phyloP scores from a whole-genome alignment of 1,139 yeast genomes.

The Citeromyces siamensis region DNA sequence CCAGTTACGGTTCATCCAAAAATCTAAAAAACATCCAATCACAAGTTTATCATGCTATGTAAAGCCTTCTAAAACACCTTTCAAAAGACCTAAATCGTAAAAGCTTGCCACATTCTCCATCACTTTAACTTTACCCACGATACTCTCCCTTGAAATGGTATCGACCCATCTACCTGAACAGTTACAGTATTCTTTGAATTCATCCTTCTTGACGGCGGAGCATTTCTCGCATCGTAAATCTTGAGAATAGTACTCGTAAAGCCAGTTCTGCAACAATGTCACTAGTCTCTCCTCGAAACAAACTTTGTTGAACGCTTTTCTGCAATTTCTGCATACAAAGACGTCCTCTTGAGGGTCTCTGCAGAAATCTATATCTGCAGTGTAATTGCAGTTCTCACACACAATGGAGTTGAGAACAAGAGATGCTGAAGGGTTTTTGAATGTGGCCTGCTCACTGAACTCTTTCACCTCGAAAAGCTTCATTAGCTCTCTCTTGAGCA shows the following conservation, averaged over 20 bases:
- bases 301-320: slow-evolving; percentile 48
- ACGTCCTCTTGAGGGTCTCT: slow-evolving; percentile 37
- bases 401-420: slow-evolving; percentile 54
- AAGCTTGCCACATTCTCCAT: slow-evolving; percentile 47
- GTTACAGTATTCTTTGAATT: slow-evolving; percentile 63
- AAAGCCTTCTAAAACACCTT: slow-evolving; percentile 33
- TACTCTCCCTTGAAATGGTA: slow-evolving; percentile 32
- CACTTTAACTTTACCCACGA: slow-evolving; percentile 32
- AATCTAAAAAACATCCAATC: neutral
- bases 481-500: slow-evolving; percentile 64
- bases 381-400: slow-evolving; percentile 70
- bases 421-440: slow-evolving; percentile 64
- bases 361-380: slow-evolving; percentile 75
- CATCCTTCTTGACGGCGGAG: slow-evolving; percentile 49
- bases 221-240: slow-evolving; percentile 79
- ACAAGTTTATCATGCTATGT: neutral
- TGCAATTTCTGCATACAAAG: slow-evolving; percentile 67
- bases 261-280: slow-evolving; percentile 39
- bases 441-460: slow-evolving; percentile 69
- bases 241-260: slow-evolving; percentile 61
- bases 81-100: slow-evolving; percentile 49
- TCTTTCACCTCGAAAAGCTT: slow-evolving; percentile 70
- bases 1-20: no score
- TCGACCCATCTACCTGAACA: slow-evolving; percentile 86
- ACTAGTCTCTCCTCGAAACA: slow-evolving; percentile 72